Percentiles rank a stretch among this genome's conserved stretches.
phyloP scores from a whole-genome alignment of 1,284 basidiomycete genomes.

The Marasmius tenuissimus region DNA sequence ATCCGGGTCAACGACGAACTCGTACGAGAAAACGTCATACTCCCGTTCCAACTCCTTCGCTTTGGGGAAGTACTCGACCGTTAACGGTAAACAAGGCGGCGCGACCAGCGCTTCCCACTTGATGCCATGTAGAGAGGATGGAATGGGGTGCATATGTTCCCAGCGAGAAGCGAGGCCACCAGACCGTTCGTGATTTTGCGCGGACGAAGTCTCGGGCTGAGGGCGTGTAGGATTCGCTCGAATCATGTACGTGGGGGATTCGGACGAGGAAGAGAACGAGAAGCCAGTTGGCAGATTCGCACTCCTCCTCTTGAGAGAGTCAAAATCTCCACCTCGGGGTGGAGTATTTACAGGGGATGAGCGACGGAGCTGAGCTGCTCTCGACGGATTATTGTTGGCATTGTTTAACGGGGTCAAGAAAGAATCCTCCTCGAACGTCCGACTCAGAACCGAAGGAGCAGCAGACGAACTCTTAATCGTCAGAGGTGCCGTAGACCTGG shows the following conservation, averaged over 20 bases:
- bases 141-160: slow-evolving; percentile 85
- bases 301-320: slow-evolving; percentile 54
- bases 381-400: slow-evolving; percentile 20
- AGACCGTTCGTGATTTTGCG: neutral
- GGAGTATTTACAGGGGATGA: slow-evolving; percentile 64
- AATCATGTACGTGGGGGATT: slow-evolving; percentile 46
- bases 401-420: slow-evolving; percentile 28
- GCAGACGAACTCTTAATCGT: slow-evolving; percentile 49
- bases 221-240: slow-evolving; percentile 69
- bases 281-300: slow-evolving; percentile 30
- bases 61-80: slow-evolving; percentile 87
- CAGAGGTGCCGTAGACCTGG: slow-evolving; percentile 46
- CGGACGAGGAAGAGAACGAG: slow-evolving; percentile 40
- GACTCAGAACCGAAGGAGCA: slow-evolving; percentile 40
- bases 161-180: slow-evolving; percentile 70
- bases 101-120: slow-evolving; percentile 91
- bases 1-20: slow-evolving; percentile 74
- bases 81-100: slow-evolving; percentile 87
- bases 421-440: slow-evolving; percentile 58
- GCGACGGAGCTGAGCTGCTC: slow-evolving; percentile 44
- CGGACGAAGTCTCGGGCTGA: slow-evolving; percentile 22
- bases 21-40: slow-evolving; percentile 82
- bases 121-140: slow-evolving; percentile 81
- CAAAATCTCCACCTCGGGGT: slow-evolving; percentile 59
- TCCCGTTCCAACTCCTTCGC: slow-evolving; percentile 73